phyloP scores from a whole-genome alignment of 2,329 filamentous ascomycete genomes.

The Xylaria sp. region DNA sequence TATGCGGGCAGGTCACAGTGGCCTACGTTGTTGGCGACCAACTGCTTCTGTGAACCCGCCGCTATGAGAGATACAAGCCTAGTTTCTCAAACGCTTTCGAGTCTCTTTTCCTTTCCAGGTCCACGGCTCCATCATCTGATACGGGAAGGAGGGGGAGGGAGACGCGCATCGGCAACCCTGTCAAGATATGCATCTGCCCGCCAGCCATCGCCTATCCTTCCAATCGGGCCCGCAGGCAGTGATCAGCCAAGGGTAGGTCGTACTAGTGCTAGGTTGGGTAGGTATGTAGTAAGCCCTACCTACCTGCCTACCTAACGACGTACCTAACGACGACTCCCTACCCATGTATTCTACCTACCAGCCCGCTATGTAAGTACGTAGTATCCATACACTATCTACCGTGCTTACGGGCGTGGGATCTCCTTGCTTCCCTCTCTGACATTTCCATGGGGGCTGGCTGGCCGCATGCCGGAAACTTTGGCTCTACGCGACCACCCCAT shows the following conservation, averaged over 20 bases:
- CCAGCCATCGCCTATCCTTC: background rate
- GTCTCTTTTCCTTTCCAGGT: background rate
- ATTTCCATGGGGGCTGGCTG: no score
- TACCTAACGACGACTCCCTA: background rate
- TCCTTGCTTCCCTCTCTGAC: no score
- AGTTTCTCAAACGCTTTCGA: background rate
- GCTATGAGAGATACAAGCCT: no score
- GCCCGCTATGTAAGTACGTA: no score
- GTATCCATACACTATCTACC: no score
- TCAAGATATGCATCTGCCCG: background rate
- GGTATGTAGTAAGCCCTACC: background rate
- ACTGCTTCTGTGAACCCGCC: background rate
- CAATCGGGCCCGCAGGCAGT: background rate
- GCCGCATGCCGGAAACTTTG: no score
- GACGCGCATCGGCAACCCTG: background rate
- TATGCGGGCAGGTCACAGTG: background rate
- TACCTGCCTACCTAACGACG: no score
- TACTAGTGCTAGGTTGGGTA: no score
- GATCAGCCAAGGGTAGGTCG: background rate
- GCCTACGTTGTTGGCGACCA: background rate
- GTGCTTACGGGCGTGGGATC: no score
- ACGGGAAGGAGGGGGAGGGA: background rate
- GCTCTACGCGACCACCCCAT: no score
- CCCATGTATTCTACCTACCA: background rate
- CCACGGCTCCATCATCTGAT: background rate